Conservation (phyloP, 2,329 filamentous ascomycete genomes). For the Alternaria panax region DNA sequence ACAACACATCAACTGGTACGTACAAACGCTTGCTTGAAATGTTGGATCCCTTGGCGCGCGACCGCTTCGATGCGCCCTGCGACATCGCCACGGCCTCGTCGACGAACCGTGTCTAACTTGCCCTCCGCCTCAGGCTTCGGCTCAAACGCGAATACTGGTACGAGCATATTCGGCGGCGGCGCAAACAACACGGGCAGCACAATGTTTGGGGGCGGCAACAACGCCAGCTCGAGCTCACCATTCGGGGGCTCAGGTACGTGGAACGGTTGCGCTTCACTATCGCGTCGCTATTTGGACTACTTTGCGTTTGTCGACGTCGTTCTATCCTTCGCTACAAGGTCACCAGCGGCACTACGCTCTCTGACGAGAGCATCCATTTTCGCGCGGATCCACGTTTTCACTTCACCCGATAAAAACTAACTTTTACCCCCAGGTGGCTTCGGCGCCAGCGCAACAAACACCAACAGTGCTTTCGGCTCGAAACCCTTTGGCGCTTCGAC, state of each 20-base stretch:
- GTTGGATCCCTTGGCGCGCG: conserved; percentile 26
- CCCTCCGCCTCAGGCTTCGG: conserved; percentile 52
- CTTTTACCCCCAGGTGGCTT: conserved; percentile 41
- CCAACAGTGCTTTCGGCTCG: conserved; percentile 35
- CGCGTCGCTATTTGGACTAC: conserved; percentile 29
- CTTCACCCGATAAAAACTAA: conserved; percentile 26
- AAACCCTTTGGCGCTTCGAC: conserved; percentile 45
- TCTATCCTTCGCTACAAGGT: background rate
- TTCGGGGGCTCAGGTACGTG: conserved; percentile 51
- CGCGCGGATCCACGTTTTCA: conserved; percentile 5
- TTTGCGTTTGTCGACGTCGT: background rate
- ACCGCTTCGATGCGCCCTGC: conserved; percentile 40
- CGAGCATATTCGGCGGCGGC: conserved; percentile 44
- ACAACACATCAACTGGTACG: conserved; percentile 60
- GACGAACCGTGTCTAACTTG: conserved; percentile 49
- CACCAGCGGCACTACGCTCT: background rate
- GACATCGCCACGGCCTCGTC: conserved; percentile 37
- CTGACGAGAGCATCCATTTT: background rate
- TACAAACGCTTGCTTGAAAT: conserved; percentile 36
- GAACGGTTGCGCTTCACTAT: conserved; percentile 44
- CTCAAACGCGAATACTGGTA: conserved; percentile 43
- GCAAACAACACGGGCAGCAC: conserved; percentile 40
- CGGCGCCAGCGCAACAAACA: conserved; percentile 35
- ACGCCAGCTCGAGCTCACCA: conserved; percentile 41
- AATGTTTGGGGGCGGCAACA: conserved; percentile 41